Evolutionary conservation across 768 basidiomycete genomes (phyloP).

Genomic region (Boletus tomentosulus): DNA sequence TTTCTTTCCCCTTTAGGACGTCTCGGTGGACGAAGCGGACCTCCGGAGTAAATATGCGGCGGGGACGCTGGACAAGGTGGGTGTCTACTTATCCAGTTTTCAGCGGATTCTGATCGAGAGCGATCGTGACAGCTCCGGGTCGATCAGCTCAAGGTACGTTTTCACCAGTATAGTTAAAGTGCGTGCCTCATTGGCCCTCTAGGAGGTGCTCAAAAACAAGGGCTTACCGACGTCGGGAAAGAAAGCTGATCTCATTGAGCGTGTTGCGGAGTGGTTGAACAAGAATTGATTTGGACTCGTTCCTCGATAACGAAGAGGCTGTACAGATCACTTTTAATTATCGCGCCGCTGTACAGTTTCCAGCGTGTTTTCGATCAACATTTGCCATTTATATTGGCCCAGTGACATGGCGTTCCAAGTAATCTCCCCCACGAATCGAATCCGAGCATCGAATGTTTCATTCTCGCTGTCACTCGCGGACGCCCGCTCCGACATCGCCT

Average conservation of each 20-base stretch:
- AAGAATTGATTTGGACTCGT: conserved; percentile 18
- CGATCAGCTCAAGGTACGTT: conserved; percentile 69
- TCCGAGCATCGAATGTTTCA: background rate
- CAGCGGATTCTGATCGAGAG: conserved; percentile 5
- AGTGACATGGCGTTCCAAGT: background rate
- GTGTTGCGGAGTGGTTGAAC: conserved; percentile 61
- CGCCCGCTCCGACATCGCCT: background rate
- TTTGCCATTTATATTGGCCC: background rate
- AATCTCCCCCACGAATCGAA: background rate
- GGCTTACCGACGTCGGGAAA: conserved; percentile 58
- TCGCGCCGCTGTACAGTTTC: background rate
- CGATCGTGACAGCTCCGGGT: conserved; percentile 55
- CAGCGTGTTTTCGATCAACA: conserved; percentile 4
- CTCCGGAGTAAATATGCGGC: conserved; percentile 61
- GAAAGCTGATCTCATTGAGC: conserved; percentile 68
- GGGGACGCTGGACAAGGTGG: conserved; percentile 64
- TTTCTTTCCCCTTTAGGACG: conserved; percentile 41
- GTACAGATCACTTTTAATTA: background rate
- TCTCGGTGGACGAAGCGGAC: conserved; percentile 66
- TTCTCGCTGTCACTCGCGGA: background rate
- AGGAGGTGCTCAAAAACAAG: conserved; percentile 76
- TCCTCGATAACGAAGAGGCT: background rate
- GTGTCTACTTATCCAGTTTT: conserved; percentile 9
- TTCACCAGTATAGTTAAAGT: background rate
- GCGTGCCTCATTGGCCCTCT: background rate